These are phyloP conservation scores for Megacollybia marginata DNA, from an alignment of 768 basidiomycete genomes.

Conservation along the genomic window DNA sequence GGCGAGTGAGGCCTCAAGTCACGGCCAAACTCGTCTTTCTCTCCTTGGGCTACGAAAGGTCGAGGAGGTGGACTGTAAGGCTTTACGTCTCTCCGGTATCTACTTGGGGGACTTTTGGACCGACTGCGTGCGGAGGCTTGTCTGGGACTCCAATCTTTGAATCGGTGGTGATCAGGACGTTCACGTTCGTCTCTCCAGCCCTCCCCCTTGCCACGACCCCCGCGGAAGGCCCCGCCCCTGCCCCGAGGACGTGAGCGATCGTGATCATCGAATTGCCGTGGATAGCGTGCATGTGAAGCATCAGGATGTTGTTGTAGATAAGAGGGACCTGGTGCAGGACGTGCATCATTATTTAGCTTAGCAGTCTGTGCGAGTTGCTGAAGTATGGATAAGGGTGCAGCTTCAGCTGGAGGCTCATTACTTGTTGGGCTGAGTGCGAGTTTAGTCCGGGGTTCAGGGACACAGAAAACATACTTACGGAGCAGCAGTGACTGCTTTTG, in stretches of 20 bases:
- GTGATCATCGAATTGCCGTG: constrained; percentile 25
- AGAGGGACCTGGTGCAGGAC: constrained; percentile 17
- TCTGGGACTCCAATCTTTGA: constrained; percentile 33
- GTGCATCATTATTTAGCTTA: constrained; percentile 17
- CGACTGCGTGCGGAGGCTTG: constrained; percentile 52
- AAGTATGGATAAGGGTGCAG: constrained; percentile 48
- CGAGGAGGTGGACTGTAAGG: constrained; percentile 56
- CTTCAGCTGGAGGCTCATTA: constrained; percentile 39
- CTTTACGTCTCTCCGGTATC: constrained; percentile 37
- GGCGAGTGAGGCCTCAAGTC: constrained; percentile 47
- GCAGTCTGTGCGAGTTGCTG: constrained; percentile 71
- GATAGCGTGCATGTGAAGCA: constrained; percentile 29
- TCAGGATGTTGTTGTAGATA: constrained; percentile 34
- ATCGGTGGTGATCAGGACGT: constrained; percentile 19
- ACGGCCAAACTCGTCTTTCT: constrained; percentile 83
- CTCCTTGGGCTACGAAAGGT: constrained; percentile 23
- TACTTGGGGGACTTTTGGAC: constrained; percentile 66
- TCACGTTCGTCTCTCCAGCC: constrained; percentile 32
- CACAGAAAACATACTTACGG: constrained; percentile 12
- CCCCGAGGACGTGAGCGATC: constrained; percentile 45
- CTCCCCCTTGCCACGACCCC: constrained; percentile 54
- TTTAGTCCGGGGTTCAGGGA: constrained; percentile 1
- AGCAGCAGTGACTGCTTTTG: constrained; percentile 48
- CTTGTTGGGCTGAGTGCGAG: background rate
- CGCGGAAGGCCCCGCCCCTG: constrained; percentile 43